Conservation (phyloP, 345 rosid species). For the Populus tremula region DNA sequence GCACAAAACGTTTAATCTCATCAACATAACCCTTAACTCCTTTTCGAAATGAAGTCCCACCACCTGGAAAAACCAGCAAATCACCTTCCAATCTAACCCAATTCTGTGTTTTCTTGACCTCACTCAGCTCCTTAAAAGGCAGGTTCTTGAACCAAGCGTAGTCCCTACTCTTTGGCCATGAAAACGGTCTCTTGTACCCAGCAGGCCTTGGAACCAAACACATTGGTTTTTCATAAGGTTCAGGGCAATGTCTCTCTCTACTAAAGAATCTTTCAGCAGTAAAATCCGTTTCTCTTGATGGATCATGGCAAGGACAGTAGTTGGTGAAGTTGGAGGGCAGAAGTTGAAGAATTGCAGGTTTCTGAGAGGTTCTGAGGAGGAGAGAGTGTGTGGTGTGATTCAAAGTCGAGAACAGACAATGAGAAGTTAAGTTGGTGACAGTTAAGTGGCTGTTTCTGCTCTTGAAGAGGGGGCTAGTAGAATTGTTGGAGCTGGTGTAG, state of each 20-base stretch:
- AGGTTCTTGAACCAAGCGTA: slow-evolving; percentile 58
- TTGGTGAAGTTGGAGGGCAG: slow-evolving; percentile 54
- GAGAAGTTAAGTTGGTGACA: slow-evolving; percentile 23
- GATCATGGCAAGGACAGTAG: slow-evolving; percentile 64
- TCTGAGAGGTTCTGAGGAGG: slow-evolving; percentile 17
- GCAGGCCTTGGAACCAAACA: slow-evolving; percentile 61
- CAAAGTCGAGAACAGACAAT: slow-evolving; percentile 33
- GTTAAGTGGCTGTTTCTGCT: slow-evolving; percentile 6
- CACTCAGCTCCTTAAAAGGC: slow-evolving; percentile 48
- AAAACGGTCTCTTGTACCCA: slow-evolving; percentile 50
- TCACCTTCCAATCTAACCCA: slow-evolving; percentile 57
- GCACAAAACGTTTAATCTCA: slow-evolving; percentile 40
- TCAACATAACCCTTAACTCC: slow-evolving; percentile 61
- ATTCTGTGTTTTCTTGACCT: slow-evolving; percentile 57
- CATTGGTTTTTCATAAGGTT: slow-evolving; percentile 24
- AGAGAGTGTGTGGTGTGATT: slow-evolving; percentile 38
- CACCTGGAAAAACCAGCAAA: slow-evolving; percentile 59
- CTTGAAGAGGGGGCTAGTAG: neutral
- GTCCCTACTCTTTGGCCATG: slow-evolving; percentile 62
- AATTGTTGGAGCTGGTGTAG: slow-evolving; percentile 14
- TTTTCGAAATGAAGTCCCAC: slow-evolving; percentile 64
- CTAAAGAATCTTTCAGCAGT: slow-evolving; percentile 32
- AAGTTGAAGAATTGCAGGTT: slow-evolving; percentile 22
- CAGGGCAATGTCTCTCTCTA: slow-evolving; percentile 66
- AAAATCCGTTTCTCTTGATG: slow-evolving; percentile 35